phyloP scores from a whole-genome alignment of 192 early-diverging fungal species.

The Obelidium mucronatum region DNA sequence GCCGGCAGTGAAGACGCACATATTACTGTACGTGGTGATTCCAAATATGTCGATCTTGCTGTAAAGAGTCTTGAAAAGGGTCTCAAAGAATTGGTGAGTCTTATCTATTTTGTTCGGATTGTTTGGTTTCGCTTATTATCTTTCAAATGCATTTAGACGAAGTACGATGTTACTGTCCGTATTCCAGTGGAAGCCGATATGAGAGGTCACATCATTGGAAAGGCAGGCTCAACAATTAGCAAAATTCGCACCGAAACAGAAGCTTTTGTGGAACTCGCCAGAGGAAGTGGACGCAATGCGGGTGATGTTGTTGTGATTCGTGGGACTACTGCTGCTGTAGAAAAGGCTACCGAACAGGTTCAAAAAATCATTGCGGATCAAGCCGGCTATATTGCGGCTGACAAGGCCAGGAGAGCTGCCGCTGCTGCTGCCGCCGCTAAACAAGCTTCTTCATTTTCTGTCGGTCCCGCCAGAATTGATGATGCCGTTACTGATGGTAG shows the following conservation, averaged over 20 bases:
- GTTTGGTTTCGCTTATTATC: neutral
- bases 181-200: conserved; percentile 43
- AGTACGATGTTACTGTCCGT: conserved; percentile 54
- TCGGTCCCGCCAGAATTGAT: conserved; percentile 31
- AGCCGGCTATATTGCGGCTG: conserved; percentile 19
- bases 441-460: conserved; percentile 13
- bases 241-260: conserved; percentile 71
- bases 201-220: conserved; percentile 76
- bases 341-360: conserved; percentile 34
- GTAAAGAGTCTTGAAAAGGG: conserved; percentile 30
- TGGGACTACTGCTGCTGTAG: conserved; percentile 41
- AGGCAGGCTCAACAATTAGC: conserved; percentile 72
- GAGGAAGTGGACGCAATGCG: neutral
- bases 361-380: conserved; percentile 45
- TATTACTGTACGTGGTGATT: conserved; percentile 50
- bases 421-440: neutral
- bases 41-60: conserved; percentile 34
- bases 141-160: conserved; percentile 50
- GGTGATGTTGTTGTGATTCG: conserved; percentile 45
- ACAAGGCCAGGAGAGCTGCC: conserved; percentile 34
- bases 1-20: conserved; percentile 29
- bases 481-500: conserved; percentile 23
- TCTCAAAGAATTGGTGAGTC: conserved; percentile 41
- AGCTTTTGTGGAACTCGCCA: conserved; percentile 66
- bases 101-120: neutral